These are phyloP conservation scores for Crucibulum laeve DNA, from an alignment of 768 basidiomycete species.

Conservation along the genomic window DNA sequence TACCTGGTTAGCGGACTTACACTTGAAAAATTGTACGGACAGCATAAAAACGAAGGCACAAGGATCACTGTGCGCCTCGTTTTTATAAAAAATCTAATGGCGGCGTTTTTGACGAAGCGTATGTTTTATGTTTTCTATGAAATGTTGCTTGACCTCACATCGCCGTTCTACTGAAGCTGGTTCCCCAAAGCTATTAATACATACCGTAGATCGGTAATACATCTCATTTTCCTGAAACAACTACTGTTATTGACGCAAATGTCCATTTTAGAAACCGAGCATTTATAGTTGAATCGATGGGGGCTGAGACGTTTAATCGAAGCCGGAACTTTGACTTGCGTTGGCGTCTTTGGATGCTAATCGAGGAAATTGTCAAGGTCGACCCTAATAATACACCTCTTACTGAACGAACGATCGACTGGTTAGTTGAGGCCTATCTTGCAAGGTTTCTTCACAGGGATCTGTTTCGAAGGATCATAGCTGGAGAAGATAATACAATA, in stretches of 20 bases:
- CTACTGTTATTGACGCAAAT: not conserved
- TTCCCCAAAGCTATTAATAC: conserved; percentile 9
- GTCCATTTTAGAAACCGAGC: conserved; percentile 27
- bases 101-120: conserved; percentile 36
- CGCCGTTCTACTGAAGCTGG: conserved; percentile 8
- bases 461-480: conserved; percentile 27
- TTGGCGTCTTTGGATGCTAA: conserved; percentile 42
- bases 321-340: conserved; percentile 50
- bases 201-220: conserved; percentile 16
- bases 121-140: conserved; percentile 5
- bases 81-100: conserved; percentile 33
- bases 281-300: conserved; percentile 43
- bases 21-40: conserved; percentile 29
- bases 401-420: conserved; percentile 40
- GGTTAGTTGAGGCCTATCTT: conserved; percentile 43
- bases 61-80: conserved; percentile 36
- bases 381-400: conserved; percentile 26
- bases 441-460: conserved; percentile 17
- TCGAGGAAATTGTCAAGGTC: conserved; percentile 36
- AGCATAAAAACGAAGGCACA: conserved; percentile 13
- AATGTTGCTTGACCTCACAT: not conserved
- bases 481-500: conserved; percentile 20
- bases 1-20: conserved; percentile 22
- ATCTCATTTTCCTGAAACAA: not conserved
- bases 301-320: conserved; percentile 32